Percentiles rank a stretch among this genome's conserved stretches.
phyloP scores from a whole-genome alignment of 306 rosid genomes.

The Lablab purpureus region DNA sequence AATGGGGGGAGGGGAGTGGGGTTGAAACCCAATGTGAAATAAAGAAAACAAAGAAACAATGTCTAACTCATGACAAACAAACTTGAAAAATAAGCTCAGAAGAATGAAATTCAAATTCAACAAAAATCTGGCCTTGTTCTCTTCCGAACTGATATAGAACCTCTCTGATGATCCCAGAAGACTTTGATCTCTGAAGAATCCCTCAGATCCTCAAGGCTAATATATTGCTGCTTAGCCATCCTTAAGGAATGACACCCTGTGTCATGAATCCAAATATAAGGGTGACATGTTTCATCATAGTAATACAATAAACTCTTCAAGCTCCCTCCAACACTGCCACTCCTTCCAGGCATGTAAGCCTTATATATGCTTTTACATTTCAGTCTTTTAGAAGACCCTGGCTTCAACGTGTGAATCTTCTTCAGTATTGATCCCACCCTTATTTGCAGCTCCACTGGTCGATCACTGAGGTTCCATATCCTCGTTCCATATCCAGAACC shows the following conservation, averaged over 20 bases:
- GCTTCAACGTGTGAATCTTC: conserved; percentile 80
- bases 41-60: conserved; percentile 15
- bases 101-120: conserved; percentile 47
- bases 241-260: conserved; percentile 74
- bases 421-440: conserved; percentile 93
- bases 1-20: not conserved
- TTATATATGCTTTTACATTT: conserved; percentile 86
- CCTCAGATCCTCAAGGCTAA: conserved; percentile 89
- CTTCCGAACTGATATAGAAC: conserved; percentile 81
- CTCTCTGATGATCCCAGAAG: conserved; percentile 90
- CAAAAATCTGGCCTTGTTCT: conserved; percentile 82
- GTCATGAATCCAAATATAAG: conserved; percentile 90
- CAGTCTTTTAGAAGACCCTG: conserved; percentile 86
- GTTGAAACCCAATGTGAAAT: not conserved
- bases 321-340: conserved; percentile 47
- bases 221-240: conserved; percentile 90
- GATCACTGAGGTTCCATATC: conserved; percentile 90
- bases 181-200: conserved; percentile 85
- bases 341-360: conserved; percentile 73
- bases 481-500: conserved; percentile 81
- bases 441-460: conserved; percentile 89
- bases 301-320: conserved; percentile 81
- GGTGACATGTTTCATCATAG: conserved; percentile 91
- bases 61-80: conserved; percentile 27
- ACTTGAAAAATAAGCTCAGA: not conserved